Evolutionary conservation across 2,329 filamentous ascomycete genomes (phyloP), one percentile per base, ranked within the genome.

Genomic region (Sporothrix humicola): DNA sequence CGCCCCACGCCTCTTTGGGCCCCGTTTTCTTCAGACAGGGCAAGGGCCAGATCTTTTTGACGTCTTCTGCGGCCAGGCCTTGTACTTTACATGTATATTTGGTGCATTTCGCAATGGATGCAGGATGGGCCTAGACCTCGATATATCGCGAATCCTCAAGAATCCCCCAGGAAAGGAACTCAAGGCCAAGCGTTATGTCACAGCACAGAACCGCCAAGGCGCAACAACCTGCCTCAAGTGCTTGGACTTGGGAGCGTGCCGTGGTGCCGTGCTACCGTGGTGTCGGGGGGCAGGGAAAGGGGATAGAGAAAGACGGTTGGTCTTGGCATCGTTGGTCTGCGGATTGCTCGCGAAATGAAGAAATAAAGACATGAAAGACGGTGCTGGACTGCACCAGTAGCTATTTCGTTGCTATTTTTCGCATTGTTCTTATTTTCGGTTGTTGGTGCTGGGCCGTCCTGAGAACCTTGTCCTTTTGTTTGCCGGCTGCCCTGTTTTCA

Each of bases 311-410:
- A 44, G 31, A 37, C 31, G 31, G 31, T 37, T 37, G 59, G 59
- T 65, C 59, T 65, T 65, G 59, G 59, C 59, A 46, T 65, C 44
- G 59, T 46, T 37, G 59, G 26, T n/a, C 13, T 12, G 42, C 59
- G 42, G 59, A 65, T 37, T 65, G 59, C 17, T n/a, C 46, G 37
- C 46, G 59, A 65, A 65, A 65, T 65, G 59, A 65, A n/a, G 31
- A 5, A 37, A 37, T 37, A 3, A 37, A 37, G 31, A 37, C 2
- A 37, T 37, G 31, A 37, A 37, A 46, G 26, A 63, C 15, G 37
- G 10, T 20, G 10, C 37, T 15, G n/a, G 59, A 10, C 37, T 44
- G 20, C 20, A 37, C 2, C 10, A 8, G n/a, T 7, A 1, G 52
- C 46, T 42, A 6, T 58, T 31, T 31, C 13, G n/a, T 9, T 5